Evolutionary conservation across 2,329 filamentous ascomycete species (phyloP).

Genomic region (Aspergillus glaucus): DNA sequence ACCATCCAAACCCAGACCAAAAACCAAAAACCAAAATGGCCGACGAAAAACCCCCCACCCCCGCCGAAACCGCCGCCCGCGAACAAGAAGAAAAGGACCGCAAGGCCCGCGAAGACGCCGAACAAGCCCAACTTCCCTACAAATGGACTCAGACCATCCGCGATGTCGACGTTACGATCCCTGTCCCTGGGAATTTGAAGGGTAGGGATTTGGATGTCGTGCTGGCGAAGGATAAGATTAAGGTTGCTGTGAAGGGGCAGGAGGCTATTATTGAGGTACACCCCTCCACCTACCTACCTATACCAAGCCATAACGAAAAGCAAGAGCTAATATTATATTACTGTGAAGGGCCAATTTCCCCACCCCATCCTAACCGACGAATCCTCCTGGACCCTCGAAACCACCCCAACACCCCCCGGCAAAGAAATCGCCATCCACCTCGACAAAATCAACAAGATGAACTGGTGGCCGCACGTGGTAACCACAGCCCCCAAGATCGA

Average conservation of each 20-base stretch:
- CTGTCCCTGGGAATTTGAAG: conserved; percentile 76
- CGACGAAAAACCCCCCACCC: conserved; percentile 25
- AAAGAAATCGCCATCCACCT: conserved; percentile 84
- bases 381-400: conserved; percentile 85
- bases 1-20: conserved; percentile 1
- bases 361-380: conserved; percentile 76
- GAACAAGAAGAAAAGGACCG: conserved; percentile 52
- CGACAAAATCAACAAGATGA: conserved; percentile 93
- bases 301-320: background rate
- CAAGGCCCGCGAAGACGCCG: conserved; percentile 68
- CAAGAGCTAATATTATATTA: conserved; percentile 1
- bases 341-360: conserved; percentile 64
- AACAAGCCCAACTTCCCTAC: conserved; percentile 90
- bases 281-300: background rate
- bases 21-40: conserved; percentile 18
- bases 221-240: conserved; percentile 70
- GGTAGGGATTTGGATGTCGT: conserved; percentile 76
- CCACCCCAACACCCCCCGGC: conserved; percentile 48
- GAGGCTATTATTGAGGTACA: conserved; percentile 71
- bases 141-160: conserved; percentile 93
- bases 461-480: conserved; percentile 96
- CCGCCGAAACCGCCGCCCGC: conserved; percentile 40
- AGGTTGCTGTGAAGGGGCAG: conserved; percentile 82
- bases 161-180: conserved; percentile 74
- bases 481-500: conserved; percentile 85